These are phyloP conservation scores for Solanum medicagineum DNA, from an alignment of 257 asterid genomes.

Conservation along the genomic window DNA sequence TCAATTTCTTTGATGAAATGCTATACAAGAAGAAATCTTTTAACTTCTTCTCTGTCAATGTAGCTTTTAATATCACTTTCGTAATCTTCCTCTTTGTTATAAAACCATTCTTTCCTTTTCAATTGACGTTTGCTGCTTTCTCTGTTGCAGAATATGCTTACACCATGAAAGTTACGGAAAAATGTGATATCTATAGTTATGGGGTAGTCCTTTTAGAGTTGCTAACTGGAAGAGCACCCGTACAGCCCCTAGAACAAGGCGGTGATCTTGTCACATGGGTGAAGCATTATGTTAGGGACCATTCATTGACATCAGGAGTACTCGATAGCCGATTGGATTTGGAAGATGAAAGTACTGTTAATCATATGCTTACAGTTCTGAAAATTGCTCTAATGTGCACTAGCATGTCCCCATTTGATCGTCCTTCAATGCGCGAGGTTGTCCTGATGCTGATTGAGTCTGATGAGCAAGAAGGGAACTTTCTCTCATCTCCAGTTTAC, in stretches of 20 bases:
- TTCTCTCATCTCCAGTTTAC: slow-evolving; percentile 36
- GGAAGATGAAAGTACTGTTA: slow-evolving; percentile 32
- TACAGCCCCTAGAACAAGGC: slow-evolving; percentile 78
- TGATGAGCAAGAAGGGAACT: slow-evolving; percentile 39
- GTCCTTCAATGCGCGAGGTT: slow-evolving; percentile 86
- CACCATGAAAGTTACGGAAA: slow-evolving; percentile 90
- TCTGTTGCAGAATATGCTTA: slow-evolving; percentile 64
- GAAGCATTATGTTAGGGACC: slow-evolving; percentile 37
- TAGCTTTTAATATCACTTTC: neutral
- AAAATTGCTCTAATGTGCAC: slow-evolving; percentile 81
- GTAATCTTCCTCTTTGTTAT: neutral
- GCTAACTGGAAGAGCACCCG: slow-evolving; percentile 79
- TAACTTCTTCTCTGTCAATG: neutral
- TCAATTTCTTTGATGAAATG: neutral
- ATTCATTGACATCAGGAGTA: slow-evolving; percentile 49
- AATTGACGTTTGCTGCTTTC: neutral
- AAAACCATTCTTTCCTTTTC: neutral
- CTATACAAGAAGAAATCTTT: neutral
- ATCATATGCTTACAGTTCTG: slow-evolving; percentile 63
- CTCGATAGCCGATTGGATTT: slow-evolving; percentile 52
- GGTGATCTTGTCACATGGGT: slow-evolving; percentile 81
- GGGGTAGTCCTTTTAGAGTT: slow-evolving; percentile 84
- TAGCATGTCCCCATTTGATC: slow-evolving; percentile 54
- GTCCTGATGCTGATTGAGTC: slow-evolving; percentile 78
- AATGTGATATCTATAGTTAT: slow-evolving; percentile 81